phyloP scores from a whole-genome alignment of 2,329 filamentous ascomycete genomes.

The Ophiostoma piceae region DNA sequence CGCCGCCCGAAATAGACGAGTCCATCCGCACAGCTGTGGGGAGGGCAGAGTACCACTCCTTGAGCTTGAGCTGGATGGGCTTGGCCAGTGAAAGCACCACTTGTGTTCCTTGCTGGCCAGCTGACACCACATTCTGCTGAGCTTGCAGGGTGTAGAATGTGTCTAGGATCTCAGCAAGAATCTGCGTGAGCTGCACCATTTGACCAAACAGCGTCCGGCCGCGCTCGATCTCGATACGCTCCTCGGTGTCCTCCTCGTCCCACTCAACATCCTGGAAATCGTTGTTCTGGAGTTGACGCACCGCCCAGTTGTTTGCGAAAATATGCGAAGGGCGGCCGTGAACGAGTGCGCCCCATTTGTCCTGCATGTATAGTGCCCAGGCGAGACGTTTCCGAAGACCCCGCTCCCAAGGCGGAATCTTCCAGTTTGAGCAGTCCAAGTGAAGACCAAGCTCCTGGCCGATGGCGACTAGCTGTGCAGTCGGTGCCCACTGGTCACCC shows the following conservation, averaged over 20 bases:
- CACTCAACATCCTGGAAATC: slow-evolving; percentile 71
- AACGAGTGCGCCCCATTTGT: slow-evolving; percentile 74
- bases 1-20: slow-evolving; percentile 42
- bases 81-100: slow-evolving; percentile 71
- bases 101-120: slow-evolving; percentile 64
- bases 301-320: slow-evolving; percentile 67
- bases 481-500: slow-evolving; percentile 45
- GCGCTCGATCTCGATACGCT: slow-evolving; percentile 59
- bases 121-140: slow-evolving; percentile 61
- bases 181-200: slow-evolving; percentile 68
- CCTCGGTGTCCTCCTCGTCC: slow-evolving; percentile 56
- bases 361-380: slow-evolving; percentile 62
- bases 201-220: slow-evolving; percentile 67
- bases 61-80: slow-evolving; percentile 74
- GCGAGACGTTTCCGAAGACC: slow-evolving; percentile 56
- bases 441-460: slow-evolving; percentile 56
- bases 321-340: slow-evolving; percentile 80
- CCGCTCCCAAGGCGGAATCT: slow-evolving; percentile 58
- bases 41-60: slow-evolving; percentile 74
- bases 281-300: slow-evolving; percentile 56
- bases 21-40: slow-evolving; percentile 63
- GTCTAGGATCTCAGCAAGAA: slow-evolving; percentile 74
- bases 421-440: slow-evolving; percentile 57
- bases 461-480: slow-evolving; percentile 51
- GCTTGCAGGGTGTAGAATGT: slow-evolving; percentile 76